A percentile compares a stretch with the other conserved stretches of the same genome.
Evolutionary conservation across 1,139 yeast genomes (phyloP).

Genomic region (Arxiozyma slooffiae): DNA sequence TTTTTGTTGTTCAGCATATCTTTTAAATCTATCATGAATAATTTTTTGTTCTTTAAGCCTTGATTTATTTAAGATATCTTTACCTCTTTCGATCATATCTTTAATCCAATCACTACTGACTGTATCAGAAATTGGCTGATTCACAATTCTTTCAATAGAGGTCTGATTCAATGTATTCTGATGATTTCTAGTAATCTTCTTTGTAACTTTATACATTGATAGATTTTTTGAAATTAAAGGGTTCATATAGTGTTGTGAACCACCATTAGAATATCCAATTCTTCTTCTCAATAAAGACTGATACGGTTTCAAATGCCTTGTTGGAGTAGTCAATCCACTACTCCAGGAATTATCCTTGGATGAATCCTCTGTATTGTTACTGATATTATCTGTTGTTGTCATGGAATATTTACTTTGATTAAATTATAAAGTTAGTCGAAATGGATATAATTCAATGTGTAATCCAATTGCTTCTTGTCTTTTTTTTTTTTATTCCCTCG

Average conservation of each 20-base stretch:
- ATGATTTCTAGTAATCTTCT: not conserved
- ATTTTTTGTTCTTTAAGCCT: not conserved
- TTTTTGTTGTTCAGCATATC: not conserved
- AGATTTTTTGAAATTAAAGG: not conserved
- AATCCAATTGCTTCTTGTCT: too few relatives aligned
- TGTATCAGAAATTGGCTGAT: not conserved
- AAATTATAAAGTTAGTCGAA: not conserved
- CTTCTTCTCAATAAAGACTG: not conserved
- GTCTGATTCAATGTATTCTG: not conserved
- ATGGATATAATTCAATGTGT: not conserved
- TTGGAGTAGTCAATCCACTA: conserved; percentile 5
- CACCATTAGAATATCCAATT: not conserved
- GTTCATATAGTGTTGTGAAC: not conserved
- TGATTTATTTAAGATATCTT: conserved; percentile 27
- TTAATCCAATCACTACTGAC: conserved; percentile 14
- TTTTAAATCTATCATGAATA: not conserved
- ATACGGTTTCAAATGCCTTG: not conserved
- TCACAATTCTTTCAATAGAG: too few relatives aligned
- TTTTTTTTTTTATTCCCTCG: not conserved
- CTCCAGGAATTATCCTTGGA: not conserved
- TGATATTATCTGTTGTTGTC: not conserved
- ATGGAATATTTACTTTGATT: not conserved
- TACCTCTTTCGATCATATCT: conserved; percentile 38
- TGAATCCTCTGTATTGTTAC: not conserved
- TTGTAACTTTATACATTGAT: not conserved